Base-by-base conservation (phyloP, 768 basidiomycete species). In the Suillus variegatus region DNA sequence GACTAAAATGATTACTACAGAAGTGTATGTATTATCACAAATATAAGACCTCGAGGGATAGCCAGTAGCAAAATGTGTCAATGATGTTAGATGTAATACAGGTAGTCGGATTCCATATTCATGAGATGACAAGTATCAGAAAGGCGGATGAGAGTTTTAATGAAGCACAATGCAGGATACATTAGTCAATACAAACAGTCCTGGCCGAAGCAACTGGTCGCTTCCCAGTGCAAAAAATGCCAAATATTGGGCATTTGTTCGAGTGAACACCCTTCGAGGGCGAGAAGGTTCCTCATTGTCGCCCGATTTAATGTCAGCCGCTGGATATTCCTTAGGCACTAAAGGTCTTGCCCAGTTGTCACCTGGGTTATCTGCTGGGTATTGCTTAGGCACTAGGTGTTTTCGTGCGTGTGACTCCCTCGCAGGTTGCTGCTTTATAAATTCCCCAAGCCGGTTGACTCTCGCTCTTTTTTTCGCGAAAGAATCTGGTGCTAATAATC, bases 201-300 rank as follows among this genome's bases (percentile, higher is more conserved):
- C 40, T 41, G 10, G 57, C 9, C 43, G 2, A 41, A 40, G 8
- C 1, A 58, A 40, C 25, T 40, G 25, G 66, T 35, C 65, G 74
- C 54, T 73, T 80, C 66, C 74, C 71, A 51, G 77, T 78, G 64
- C 80, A 79, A 62, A 80, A 78, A 63, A 79, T 80, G 56, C 79
- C 78, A 54, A 79, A 54, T 73, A 69, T 55, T 70, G 71, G 41
- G 71, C 57, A 9, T 51, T 71, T 13, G 61, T 56, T 51, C 67
- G 72, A 40, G 69, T 38, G 6, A 68, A 49, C 10, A 65, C 60
- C 35, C 71, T 70, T 25, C 56, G 46, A n/a, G 47, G n/a, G 32
- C 40, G 46, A 4, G 69, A 62, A 32, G 61, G 57, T 43, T 65
- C 68, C 9, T 4, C 16, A 0, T 25, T 20, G 3, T 47, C 36